Conservation (phyloP, 768 basidiomycete genomes). For the Gyrodon lividus region DNA sequence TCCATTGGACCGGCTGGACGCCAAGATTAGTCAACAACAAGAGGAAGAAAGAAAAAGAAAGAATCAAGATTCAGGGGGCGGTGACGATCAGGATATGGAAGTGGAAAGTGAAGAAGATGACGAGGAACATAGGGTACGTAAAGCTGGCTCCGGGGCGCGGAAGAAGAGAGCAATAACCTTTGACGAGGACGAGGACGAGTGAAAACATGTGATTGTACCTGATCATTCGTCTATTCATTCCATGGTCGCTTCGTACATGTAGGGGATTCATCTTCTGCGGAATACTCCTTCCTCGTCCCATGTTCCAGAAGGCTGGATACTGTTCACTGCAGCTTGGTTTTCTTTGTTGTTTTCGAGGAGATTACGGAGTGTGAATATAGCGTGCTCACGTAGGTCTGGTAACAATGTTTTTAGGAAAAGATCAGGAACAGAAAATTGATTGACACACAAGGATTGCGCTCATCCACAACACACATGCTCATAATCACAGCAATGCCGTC, state of each 20-base stretch:
- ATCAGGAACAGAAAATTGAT: neutral
- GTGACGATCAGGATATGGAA: conserved; percentile 57
- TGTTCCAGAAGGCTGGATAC: conserved; percentile 60
- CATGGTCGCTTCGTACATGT: conserved; percentile 28
- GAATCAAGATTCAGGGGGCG: conserved; percentile 33
- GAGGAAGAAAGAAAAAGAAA: conserved; percentile 51
- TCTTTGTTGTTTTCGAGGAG: conserved; percentile 72
- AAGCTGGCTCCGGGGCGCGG: conserved; percentile 50
- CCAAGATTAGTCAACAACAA: conserved; percentile 56
- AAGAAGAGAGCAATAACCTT: conserved; percentile 56
- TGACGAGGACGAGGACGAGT: conserved; percentile 56
- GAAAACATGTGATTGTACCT: conserved; percentile 8
- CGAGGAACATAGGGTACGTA: conserved; percentile 66
- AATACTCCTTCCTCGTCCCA: conserved; percentile 60
- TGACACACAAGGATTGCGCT: conserved; percentile 86
- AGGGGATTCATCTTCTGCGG: conserved; percentile 20
- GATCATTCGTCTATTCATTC: conserved; percentile 2
- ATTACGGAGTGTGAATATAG: conserved; percentile 80
- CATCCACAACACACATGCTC: conserved; percentile 88
- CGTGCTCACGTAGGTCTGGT: conserved; percentile 83
- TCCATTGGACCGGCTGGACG: conserved; percentile 68
- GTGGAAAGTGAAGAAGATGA: conserved; percentile 74
- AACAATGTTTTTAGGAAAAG: neutral
- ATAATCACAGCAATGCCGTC: conserved; percentile 81
- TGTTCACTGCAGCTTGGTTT: conserved; percentile 78